Base-by-base conservation (phyloP, 139 green algal species). In the Ulvella scutata region DNA sequence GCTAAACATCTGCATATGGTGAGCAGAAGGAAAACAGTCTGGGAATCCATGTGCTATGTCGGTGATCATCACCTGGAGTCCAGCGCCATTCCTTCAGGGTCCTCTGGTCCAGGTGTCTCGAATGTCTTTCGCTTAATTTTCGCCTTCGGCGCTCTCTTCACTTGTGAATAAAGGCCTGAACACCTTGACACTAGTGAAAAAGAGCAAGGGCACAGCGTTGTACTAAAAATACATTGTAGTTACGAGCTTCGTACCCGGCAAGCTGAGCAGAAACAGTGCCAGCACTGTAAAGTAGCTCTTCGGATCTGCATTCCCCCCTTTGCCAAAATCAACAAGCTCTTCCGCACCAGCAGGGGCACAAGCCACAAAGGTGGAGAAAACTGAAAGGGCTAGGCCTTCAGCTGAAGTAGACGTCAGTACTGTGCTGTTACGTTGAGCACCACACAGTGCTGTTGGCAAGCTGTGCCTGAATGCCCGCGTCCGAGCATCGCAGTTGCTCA, bases 81-180 rank as follows among this genome's bases (percentile, higher is more conserved):
- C 34, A 96, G 44, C 0, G 86, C 61, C 76, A 92, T 72, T 0
- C 87, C 86, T 20, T 43, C 38, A 60, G 72, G 33, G 21, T 10
- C 72, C 29, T 79, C 82, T 4, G 90, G 90, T 0, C 92, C 91
- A 1, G 79, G 72, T 72, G 94, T 88, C 75, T 93, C 86, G 62
- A 88, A 97, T 0, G 84, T 90, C 43, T 88, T 90, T 3, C 89
- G 81, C 77, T 88, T 88, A 34, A 89, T 85, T 4, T 85, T 88
- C 21, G 92, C 84, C 74, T 90, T 90, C 35, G 92, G 88, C 0
- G 92, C 85, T 2, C 92, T 85, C 83, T 97, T 97, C 44, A 97
- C 87, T 20, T 92, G 87, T 0, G 90, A 96, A 87, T 88, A 97
- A 7, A 97, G 86, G 35, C 91, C 89, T 93, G 81, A 6, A n/a